phyloP scores from a whole-genome alignment of 495 filamentous ascomycete species.

The Annulohypoxylon bovei region DNA sequence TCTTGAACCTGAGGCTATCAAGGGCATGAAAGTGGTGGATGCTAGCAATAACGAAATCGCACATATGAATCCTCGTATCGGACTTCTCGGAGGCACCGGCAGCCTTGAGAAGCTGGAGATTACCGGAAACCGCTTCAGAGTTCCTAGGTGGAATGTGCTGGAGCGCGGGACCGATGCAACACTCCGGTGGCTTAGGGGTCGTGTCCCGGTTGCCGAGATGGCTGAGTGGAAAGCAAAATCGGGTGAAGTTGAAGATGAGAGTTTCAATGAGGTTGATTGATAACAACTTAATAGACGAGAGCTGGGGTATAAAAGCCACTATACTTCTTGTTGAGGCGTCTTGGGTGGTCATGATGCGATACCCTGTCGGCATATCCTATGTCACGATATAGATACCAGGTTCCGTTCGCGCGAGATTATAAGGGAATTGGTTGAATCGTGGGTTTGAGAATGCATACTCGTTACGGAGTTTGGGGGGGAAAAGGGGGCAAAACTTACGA shows the following conservation, averaged over 20 bases:
- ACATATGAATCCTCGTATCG: conserved; percentile 78
- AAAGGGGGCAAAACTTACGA: background rate
- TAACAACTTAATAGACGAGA: conserved; percentile 11
- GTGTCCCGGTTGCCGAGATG: conserved; percentile 75
- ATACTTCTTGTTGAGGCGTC: conserved; percentile 18
- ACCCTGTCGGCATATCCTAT: background rate
- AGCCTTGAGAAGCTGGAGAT: conserved; percentile 69
- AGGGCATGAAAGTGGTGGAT: conserved; percentile 79
- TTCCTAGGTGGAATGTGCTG: conserved; percentile 86
- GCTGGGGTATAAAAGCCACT: conserved; percentile 9
- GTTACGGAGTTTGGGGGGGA: conserved; percentile 6
- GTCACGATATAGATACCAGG: conserved; percentile 29
- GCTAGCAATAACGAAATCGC: conserved; percentile 84
- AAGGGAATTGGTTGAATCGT: conserved; percentile 22
- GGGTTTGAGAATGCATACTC: conserved; percentile 27
- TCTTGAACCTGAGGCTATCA: conserved; percentile 75
- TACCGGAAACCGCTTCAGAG: conserved; percentile 82
- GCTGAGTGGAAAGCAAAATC: conserved; percentile 55
- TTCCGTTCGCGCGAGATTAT: conserved; percentile 6
- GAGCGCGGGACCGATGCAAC: conserved; percentile 88
- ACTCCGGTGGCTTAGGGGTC: conserved; percentile 82
- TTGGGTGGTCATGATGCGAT: conserved; percentile 28
- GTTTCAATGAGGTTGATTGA: conserved; percentile 47
- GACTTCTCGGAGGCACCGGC: conserved; percentile 70
- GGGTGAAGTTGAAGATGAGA: conserved; percentile 47